Conservation (phyloP, 2,329 filamentous ascomycete species). For the Fusarium sterilihyphosum region DNA sequence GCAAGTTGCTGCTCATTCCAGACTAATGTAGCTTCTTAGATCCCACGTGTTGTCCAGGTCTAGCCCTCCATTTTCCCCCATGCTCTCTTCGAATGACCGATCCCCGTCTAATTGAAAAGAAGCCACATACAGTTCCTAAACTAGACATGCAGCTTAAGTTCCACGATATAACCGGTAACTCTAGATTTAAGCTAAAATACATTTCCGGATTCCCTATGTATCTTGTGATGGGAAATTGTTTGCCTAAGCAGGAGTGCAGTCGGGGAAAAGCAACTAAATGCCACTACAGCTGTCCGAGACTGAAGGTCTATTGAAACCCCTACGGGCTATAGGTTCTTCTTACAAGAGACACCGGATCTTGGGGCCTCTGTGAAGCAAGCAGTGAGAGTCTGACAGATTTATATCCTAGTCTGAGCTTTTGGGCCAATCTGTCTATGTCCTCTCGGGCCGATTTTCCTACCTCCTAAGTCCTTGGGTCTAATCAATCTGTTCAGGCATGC, state of each 20-base stretch:
- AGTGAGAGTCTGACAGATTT: too few relatives aligned
- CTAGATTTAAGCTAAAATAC: not conserved
- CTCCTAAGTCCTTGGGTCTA: rapidly evolving
- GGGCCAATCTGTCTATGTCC: not conserved
- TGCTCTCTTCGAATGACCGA: too few relatives aligned
- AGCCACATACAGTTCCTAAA: not conserved
- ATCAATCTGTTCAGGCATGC: not conserved
- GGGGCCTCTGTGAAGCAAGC: not conserved
- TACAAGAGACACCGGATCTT: not conserved
- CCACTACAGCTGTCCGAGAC: too few relatives aligned
- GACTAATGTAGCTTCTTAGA: too few relatives aligned
- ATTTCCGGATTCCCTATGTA: rapidly evolving
- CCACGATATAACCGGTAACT: rapidly evolving
- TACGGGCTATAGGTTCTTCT: rapidly evolving
- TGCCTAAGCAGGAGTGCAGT: too few relatives aligned
- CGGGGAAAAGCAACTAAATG: too few relatives aligned
- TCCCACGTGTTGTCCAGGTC: too few relatives aligned
- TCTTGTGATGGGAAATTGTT: rapidly evolving
- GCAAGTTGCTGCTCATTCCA: not conserved
- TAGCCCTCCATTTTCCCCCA: too few relatives aligned
- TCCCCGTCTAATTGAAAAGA: too few relatives aligned
- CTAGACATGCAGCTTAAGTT: rapidly evolving
- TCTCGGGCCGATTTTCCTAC: not conserved
- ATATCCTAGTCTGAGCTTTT: not conserved
- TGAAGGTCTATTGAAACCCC: not conserved